Evolutionary conservation across 1,139 yeast species (phyloP).

Genomic region (Meyerozyma sp.): DNA sequence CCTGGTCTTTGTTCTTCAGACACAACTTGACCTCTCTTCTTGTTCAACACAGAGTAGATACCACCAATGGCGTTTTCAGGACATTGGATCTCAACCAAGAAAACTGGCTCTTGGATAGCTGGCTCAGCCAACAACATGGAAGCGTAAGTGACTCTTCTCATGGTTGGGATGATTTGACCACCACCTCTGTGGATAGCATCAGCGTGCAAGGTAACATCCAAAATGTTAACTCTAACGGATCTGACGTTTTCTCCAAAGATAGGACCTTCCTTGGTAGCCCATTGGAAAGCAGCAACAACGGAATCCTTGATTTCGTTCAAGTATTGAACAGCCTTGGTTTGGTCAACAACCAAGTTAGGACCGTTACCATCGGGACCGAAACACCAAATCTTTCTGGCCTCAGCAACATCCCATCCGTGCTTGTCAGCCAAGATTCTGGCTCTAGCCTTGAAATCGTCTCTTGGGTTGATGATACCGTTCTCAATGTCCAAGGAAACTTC

Average conservation of each 20-base stretch:
- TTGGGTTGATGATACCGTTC: conserved; percentile 84
- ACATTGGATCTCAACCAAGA: conserved; percentile 99
- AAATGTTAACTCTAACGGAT: conserved; percentile 94
- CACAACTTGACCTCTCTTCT: conserved; percentile 99
- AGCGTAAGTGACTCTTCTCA: conserved; percentile 99
- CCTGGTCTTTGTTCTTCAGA: conserved; percentile 99
- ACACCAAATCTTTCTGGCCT: conserved; percentile 99
- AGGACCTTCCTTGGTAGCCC: conserved; percentile 99
- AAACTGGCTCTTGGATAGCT: conserved; percentile 98
- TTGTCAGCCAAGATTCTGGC: conserved; percentile 99
- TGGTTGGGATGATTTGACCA: conserved; percentile 99
- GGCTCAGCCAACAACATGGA: conserved; percentile 98
- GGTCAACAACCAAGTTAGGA: conserved; percentile 98
- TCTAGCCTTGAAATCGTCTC: conserved; percentile 98
- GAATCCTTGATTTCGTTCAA: conserved; percentile 98
- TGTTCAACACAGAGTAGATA: conserved; percentile 99
- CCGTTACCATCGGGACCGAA: conserved; percentile 99
- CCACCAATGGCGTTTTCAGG: conserved; percentile 99
- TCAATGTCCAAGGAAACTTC: conserved; percentile 92
- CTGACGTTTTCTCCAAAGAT: conserved; percentile 94
- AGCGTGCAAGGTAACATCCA: conserved; percentile 99
- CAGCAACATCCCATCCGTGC: conserved; percentile 99
- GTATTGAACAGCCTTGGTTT: conserved; percentile 99
- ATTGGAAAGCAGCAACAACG: conserved; percentile 99
- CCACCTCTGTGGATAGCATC: conserved; percentile 99